A percentile compares a stretch with the other conserved stretches of the same genome.
Conservation (phyloP, 768 basidiomycete species). For the Amanita pseudoporphyria region DNA sequence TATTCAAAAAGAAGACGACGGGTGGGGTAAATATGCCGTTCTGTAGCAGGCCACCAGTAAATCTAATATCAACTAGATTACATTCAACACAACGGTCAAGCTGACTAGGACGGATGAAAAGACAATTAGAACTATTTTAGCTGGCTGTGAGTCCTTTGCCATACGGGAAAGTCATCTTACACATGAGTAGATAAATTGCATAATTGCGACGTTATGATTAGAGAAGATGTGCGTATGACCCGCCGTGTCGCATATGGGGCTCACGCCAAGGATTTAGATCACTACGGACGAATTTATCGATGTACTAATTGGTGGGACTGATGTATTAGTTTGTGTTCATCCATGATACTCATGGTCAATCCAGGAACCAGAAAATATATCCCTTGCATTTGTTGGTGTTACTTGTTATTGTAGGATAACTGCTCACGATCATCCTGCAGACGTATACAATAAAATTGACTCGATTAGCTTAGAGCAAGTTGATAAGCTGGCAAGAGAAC, state of each 20-base stretch:
- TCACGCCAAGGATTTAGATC: slow-evolving; percentile 43
- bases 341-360: background rate
- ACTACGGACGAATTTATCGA: slow-evolving; percentile 97
- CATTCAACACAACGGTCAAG: slow-evolving; percentile 89
- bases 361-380: slow-evolving; percentile 92
- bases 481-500: slow-evolving; percentile 73
- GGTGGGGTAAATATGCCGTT: slow-evolving; percentile 60
- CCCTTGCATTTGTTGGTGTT: slow-evolving; percentile 75
- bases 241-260: slow-evolving; percentile 3
- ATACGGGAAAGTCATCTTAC: background rate
- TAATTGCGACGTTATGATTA: slow-evolving; percentile 96
- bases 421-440: slow-evolving; percentile 22
- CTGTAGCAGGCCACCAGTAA: background rate
- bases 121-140: slow-evolving; percentile 87
- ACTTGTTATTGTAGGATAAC: background rate
- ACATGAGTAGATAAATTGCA: slow-evolving; percentile 63
- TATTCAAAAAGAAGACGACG: slow-evolving; percentile 88
- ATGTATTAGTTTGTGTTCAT: background rate
- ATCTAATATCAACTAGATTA: slow-evolving; percentile 43
- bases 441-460: slow-evolving; percentile 97
- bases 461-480: slow-evolving; percentile 76
- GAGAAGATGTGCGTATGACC: slow-evolving; percentile 72
- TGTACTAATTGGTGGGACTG: slow-evolving; percentile 72
- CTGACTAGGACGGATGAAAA: slow-evolving; percentile 92
- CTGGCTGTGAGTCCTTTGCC: slow-evolving; percentile 51